A percentile compares a stretch with the other conserved stretches of the same genome.
Conservation (phyloP, 2,329 filamentous ascomycete species). For the Grosmannia penicillata region DNA sequence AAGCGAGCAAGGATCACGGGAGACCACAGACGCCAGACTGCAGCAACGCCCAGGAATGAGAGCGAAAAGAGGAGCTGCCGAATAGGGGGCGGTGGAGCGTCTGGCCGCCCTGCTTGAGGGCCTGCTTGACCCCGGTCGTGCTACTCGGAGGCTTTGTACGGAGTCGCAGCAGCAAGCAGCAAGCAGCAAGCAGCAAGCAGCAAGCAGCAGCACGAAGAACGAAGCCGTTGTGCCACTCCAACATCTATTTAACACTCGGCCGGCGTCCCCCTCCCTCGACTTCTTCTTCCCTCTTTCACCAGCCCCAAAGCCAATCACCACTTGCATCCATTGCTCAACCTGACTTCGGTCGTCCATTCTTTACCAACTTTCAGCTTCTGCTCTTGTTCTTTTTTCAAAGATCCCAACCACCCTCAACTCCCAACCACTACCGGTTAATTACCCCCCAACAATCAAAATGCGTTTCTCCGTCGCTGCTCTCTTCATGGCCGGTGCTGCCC, state of each 20-base stretch:
- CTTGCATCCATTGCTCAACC: slow-evolving; percentile 15
- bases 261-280: slow-evolving; percentile 7
- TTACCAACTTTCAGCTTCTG: slow-evolving; percentile 17
- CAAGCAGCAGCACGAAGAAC: too few relatives aligned
- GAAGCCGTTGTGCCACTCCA: too few relatives aligned
- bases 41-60: neutral
- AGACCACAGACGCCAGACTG: neutral
- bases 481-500: slow-evolving; percentile 33
- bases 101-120: neutral
- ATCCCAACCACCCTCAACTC: too few relatives aligned
- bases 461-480: slow-evolving; percentile 40
- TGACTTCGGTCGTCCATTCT: slow-evolving; percentile 28
- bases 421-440: too few relatives aligned
- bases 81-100: neutral
- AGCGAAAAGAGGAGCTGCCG: neutral
- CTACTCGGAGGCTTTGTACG: too few relatives aligned
- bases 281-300: slow-evolving; percentile 16
- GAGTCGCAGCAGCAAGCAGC: too few relatives aligned
- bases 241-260: slow-evolving; percentile 19
- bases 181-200: too few relatives aligned
- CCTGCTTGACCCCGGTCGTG: neutral
- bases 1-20: neutral
- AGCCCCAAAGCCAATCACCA: slow-evolving; percentile 19
- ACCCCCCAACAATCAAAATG: slow-evolving; percentile 35
- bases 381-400: slow-evolving; percentile 12